A percentile compares a stretch with the other conserved stretches of the same genome.
Conservation (phyloP, 2,329 filamentous ascomycete species). For the Exserohilum turcica region DNA sequence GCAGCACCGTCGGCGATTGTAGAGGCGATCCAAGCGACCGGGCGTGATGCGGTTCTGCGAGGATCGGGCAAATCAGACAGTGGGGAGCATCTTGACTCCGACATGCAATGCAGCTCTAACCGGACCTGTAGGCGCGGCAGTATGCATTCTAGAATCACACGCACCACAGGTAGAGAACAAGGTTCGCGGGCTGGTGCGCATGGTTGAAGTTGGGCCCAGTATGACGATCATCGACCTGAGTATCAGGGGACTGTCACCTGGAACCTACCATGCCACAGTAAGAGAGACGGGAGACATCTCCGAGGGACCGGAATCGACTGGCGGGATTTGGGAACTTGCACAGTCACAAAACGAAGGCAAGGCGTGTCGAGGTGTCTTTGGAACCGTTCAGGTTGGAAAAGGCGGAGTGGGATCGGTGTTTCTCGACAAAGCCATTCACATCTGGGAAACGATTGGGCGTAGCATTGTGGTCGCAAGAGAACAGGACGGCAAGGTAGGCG, state of each 20-base stretch:
- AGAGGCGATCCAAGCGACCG: conserved; percentile 83
- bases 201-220: conserved; percentile 84
- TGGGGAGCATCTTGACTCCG: conserved; percentile 54
- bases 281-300: conserved; percentile 87
- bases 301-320: conserved; percentile 79
- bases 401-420: conserved; percentile 80
- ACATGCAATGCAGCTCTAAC: conserved; percentile 7
- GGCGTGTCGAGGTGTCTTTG: conserved; percentile 67
- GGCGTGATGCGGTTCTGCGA: conserved; percentile 90
- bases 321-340: conserved; percentile 74
- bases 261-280: conserved; percentile 82
- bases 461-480: conserved; percentile 84
- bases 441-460: conserved; percentile 96
- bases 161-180: conserved; percentile 64
- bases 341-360: conserved; percentile 54
- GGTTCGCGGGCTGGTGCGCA: conserved; percentile 85
- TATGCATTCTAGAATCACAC: conserved; percentile 93
- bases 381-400: conserved; percentile 74
- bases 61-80: conserved; percentile 86
- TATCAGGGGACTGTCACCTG: conserved; percentile 78
- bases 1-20: conserved; percentile 90
- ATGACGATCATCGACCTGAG: conserved; percentile 87
- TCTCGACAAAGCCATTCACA: conserved; percentile 78
- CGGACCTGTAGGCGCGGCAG: conserved; percentile 68
- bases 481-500: conserved; percentile 55